Conservation (phyloP, 148 eudicot genomes). For the Rhododendron henanense region DNA sequence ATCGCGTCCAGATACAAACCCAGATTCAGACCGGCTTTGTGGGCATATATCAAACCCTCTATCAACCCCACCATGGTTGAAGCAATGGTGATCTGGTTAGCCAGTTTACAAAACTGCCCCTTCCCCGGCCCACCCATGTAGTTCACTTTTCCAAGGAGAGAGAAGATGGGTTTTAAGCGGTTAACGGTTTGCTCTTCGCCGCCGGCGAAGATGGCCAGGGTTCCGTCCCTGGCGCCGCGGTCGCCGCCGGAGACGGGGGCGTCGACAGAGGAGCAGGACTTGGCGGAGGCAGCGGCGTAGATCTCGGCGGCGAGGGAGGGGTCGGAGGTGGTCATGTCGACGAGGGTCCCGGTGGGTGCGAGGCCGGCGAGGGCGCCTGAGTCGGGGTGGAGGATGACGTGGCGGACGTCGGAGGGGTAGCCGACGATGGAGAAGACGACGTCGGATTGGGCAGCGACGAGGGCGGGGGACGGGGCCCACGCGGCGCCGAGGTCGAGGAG, state of each 20-base stretch:
- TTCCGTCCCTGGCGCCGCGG: conserved; percentile 57
- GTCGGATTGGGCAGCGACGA: conserved; percentile 74
- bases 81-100: conserved; percentile 76
- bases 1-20: conserved; percentile 53
- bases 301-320: conserved; percentile 66
- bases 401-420: conserved; percentile 85
- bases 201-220: conserved; percentile 80
- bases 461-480: conserved; percentile 51
- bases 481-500: conserved; percentile 59
- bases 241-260: conserved; percentile 99
- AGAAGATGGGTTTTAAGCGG: conserved; percentile 41
- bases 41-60: conserved; percentile 85
- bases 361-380: conserved; percentile 56
- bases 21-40: conserved; percentile 64
- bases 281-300: conserved; percentile 29
- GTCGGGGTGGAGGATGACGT: conserved; percentile 55
- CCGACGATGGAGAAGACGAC: conserved; percentile 96
- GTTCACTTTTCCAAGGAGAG: conserved; percentile 51
- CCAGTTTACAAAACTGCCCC: conserved; percentile 79
- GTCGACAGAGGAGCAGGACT: conserved; percentile 42
- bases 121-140: conserved; percentile 95
- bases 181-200: conserved; percentile 44
- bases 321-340: conserved; percentile 98
- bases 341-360: conserved; percentile 44
- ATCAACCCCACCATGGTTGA: conserved; percentile 84